A percentile compares a stretch with the other conserved stretches of the same genome.
phyloP scores from a whole-genome alignment of 768 basidiomycete species.

The Lyophyllum decastes region DNA sequence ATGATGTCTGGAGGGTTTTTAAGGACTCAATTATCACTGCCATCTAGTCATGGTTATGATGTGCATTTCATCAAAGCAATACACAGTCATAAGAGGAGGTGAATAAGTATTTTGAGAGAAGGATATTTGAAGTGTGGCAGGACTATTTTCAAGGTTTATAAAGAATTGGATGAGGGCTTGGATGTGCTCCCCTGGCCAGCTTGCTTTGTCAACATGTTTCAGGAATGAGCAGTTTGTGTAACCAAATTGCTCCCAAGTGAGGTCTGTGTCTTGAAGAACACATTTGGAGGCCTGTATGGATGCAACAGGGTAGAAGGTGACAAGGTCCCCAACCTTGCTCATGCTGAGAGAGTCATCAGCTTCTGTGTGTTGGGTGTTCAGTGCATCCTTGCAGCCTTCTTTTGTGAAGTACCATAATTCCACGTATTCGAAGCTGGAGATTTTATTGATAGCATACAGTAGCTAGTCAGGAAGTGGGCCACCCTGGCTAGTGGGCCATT shows the following conservation, averaged over 20 bases:
- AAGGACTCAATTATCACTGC: not conserved
- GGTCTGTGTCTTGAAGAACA: not conserved
- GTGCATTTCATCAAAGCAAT: not conserved
- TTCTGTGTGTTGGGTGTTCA: not conserved
- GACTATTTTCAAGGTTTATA: constrained; percentile 1
- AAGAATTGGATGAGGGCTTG: constrained; percentile 2
- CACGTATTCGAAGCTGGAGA: not conserved
- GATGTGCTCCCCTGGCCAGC: not conserved
- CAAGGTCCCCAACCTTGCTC: not conserved
- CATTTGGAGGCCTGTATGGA: not conserved
- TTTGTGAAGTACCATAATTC: not conserved
- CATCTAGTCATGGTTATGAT: not conserved
- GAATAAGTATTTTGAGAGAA: too few species aligned
- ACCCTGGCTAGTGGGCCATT: too few species aligned
- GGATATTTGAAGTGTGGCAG: too few species aligned
- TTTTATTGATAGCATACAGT: constrained; percentile 5
- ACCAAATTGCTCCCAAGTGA: constrained; percentile 7
- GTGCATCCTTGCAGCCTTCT: not conserved
- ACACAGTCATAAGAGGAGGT: not conserved
- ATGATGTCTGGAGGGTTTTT: not conserved
- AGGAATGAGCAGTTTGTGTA: not conserved
- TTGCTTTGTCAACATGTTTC: not conserved
- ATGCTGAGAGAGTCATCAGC: not conserved
- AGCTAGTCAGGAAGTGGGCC: too few species aligned
- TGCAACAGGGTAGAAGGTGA: not conserved